phyloP scores from a whole-genome alignment of 2,329 filamentous ascomycete species.

The Fusarium duplospermum region DNA sequence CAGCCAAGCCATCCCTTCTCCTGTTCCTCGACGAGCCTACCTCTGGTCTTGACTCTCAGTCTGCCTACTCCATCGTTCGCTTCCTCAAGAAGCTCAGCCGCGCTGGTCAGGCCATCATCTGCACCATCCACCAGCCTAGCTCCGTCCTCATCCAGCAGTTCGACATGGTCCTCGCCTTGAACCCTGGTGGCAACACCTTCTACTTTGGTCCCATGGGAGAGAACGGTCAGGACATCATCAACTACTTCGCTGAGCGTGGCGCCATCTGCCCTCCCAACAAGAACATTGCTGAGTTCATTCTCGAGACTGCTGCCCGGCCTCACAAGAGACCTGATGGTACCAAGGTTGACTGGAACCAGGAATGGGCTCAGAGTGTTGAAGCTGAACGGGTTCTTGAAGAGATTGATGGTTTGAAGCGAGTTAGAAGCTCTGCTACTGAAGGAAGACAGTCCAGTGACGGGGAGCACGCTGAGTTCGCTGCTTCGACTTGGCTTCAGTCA shows the following conservation, averaged over 20 bases:
- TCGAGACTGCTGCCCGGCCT: constrained; percentile 57
- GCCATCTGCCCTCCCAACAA: constrained; percentile 70
- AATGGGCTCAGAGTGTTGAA: constrained; percentile 76
- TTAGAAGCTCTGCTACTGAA: constrained; percentile 30
- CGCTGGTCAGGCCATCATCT: constrained; percentile 68
- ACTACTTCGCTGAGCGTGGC: constrained; percentile 70
- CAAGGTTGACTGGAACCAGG: constrained; percentile 77
- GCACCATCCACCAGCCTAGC: constrained; percentile 69
- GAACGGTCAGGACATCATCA: constrained; percentile 57
- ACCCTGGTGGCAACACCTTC: constrained; percentile 62
- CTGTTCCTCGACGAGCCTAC: constrained; percentile 72
- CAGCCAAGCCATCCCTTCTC: constrained; percentile 66
- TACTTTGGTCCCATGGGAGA: constrained; percentile 65
- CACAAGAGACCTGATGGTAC: constrained; percentile 50
- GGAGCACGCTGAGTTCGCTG: constrained; percentile 69
- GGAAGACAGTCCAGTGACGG: constrained; percentile 7
- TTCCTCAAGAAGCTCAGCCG: constrained; percentile 69
- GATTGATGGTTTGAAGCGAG: constrained; percentile 57
- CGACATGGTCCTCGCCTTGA: constrained; percentile 64
- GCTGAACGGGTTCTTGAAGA: constrained; percentile 69
- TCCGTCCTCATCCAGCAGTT: constrained; percentile 66
- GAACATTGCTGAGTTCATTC: constrained; percentile 63
- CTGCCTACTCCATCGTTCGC: constrained; percentile 68
- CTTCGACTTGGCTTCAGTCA: constrained; percentile 71
- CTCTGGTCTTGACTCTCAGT: constrained; percentile 66